phyloP scores from a whole-genome alignment of 768 basidiomycete species.

The Tephrocybe sp. region DNA sequence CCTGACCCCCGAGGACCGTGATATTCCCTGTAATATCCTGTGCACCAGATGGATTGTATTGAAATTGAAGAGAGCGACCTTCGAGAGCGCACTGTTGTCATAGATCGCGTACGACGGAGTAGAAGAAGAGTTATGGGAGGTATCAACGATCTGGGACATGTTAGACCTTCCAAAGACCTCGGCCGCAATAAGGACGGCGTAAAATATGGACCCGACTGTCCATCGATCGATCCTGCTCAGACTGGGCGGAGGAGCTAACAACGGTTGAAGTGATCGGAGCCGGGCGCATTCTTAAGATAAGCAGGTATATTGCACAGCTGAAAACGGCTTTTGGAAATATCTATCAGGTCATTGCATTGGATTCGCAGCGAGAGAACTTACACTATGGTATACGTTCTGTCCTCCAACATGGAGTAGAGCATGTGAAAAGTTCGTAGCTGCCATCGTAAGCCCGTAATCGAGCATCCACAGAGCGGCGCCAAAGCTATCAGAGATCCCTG shows the following conservation, averaged over 20 bases:
- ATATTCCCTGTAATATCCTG: conserved; percentile 55
- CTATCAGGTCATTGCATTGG: conserved; percentile 11
- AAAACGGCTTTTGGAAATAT: conserved; percentile 50
- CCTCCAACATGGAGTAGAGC: conserved; percentile 64
- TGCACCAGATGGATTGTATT: conserved; percentile 54
- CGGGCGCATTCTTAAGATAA: background rate
- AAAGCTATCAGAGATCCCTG: conserved; percentile 62
- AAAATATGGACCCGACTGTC: conserved; percentile 76
- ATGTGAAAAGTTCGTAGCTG: conserved; percentile 54
- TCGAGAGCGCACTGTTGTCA: conserved; percentile 62
- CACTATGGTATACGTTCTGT: conserved; percentile 68
- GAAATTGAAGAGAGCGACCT: conserved; percentile 74
- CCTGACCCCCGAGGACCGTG: conserved; percentile 41
- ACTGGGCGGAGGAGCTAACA: conserved; percentile 48
- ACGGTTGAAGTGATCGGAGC: background rate
- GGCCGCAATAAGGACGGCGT: conserved; percentile 67
- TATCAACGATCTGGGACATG: conserved; percentile 65
- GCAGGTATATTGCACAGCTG: conserved; percentile 40
- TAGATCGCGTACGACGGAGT: conserved; percentile 77
- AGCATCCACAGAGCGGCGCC: conserved; percentile 66
- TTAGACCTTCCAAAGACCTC: conserved; percentile 71
- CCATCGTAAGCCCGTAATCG: conserved; percentile 67
- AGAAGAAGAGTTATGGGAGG: conserved; percentile 53
- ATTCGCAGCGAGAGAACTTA: conserved; percentile 34
- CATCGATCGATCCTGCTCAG: conserved; percentile 60